A percentile compares a stretch with the other conserved stretches of the same genome.
These are phyloP conservation scores for Monosporascus cannonballus DNA, from an alignment of 2,329 filamentous ascomycete genomes.

Conservation along the genomic window DNA sequence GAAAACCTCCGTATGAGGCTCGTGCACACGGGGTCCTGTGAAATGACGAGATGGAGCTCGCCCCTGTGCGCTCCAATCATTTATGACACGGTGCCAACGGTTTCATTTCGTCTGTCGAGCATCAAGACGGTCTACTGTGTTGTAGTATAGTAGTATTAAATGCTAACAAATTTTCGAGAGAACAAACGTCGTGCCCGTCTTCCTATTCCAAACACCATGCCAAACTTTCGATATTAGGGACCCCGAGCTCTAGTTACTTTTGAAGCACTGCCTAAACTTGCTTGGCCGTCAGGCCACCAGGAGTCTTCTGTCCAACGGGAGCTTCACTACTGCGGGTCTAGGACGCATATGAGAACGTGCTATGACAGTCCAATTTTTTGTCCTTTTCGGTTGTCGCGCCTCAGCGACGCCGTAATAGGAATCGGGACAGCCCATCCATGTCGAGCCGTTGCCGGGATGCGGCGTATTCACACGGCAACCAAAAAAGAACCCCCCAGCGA, in stretches of 20 bases:
- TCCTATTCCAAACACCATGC: no score
- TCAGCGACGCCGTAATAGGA: background rate
- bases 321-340: background rate
- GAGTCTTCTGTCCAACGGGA: background rate
- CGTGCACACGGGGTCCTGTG: background rate
- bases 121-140: no score
- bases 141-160: background rate
- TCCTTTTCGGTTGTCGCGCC: background rate
- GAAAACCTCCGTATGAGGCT: background rate
- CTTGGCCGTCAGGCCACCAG: no score
- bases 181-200: background rate
- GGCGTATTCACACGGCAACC: background rate
- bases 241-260: no score
- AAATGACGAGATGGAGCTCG: background rate
- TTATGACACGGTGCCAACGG: background rate
- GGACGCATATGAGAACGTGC: background rate
- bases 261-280: no score
- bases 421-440: background rate
- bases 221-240: no score
- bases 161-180: background rate
- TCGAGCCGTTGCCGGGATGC: background rate
- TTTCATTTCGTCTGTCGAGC: no score
- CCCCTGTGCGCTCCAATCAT: background rate
- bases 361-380: background rate
- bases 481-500: no score